These are phyloP conservation scores for Dalbergia cultrata DNA, from an alignment of 306 rosid species.

Conservation along the genomic window DNA sequence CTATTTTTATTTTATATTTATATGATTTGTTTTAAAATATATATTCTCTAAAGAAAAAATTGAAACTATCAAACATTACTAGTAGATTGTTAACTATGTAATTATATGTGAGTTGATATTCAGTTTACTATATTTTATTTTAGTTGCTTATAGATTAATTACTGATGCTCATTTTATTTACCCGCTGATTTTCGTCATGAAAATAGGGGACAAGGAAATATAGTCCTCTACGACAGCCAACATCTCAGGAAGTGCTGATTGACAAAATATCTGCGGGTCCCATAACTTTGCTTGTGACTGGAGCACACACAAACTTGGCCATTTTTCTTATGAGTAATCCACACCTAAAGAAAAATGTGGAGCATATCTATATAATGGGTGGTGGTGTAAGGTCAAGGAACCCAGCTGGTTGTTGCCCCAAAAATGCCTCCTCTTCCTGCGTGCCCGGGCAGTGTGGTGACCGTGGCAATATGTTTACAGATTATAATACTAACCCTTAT, in stretches of 20 bases:
- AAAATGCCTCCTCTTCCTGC: conserved; percentile 66
- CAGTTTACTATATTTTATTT: background rate
- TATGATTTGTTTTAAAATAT: too few species aligned
- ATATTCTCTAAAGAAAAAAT: background rate
- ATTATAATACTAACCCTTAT: conserved; percentile 76
- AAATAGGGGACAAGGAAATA: conserved; percentile 79
- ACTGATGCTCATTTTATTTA: background rate
- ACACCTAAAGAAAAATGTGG: conserved; percentile 77
- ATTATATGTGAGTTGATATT: background rate
- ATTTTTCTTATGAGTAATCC: conserved; percentile 89
- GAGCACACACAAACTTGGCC: conserved; percentile 86
- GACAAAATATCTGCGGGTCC: conserved; percentile 85
- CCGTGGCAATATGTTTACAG: conserved; percentile 81
- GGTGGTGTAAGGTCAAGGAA: conserved; percentile 89
- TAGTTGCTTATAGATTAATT: conserved; percentile 6
- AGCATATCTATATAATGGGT: conserved; percentile 90
- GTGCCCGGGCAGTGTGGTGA: conserved; percentile 82
- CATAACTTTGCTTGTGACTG: conserved; percentile 62
- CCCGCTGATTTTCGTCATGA: conserved; percentile 40
- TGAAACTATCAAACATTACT: background rate
- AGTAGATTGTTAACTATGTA: background rate
- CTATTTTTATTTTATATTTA: background rate
- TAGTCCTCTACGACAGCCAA: conserved; percentile 72
- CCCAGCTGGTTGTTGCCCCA: conserved; percentile 91
- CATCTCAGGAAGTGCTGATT: conserved; percentile 88